These are phyloP conservation scores for Phytophthora rubi DNA, from an alignment of 352 stramenopile species.

Conservation along the genomic window DNA sequence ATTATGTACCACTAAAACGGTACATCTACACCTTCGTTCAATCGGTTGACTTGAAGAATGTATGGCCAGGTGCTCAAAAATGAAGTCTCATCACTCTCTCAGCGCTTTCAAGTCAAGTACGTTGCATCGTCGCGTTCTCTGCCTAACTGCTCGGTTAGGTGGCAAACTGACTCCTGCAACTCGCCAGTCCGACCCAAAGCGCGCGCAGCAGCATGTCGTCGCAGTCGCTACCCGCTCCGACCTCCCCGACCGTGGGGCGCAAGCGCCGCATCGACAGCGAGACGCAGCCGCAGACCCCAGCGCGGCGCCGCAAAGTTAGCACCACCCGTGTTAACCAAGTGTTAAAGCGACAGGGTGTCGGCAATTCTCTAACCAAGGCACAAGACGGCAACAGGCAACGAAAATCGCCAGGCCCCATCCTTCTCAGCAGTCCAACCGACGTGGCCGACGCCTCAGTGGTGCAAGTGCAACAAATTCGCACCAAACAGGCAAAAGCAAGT, in stretches of 20 bases:
- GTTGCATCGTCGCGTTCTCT: constrained; percentile 26
- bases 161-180: constrained; percentile 16
- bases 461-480: constrained; percentile 18
- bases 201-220: constrained; percentile 9
- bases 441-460: constrained; percentile 21
- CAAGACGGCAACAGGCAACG: not conserved
- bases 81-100: not conserved
- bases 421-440: constrained; percentile 35
- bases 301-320: constrained; percentile 8
- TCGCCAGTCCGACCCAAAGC: not conserved
- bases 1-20: not conserved
- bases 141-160: constrained; percentile 17
- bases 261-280: constrained; percentile 21
- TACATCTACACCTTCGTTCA: not conserved
- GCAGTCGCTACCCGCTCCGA: constrained; percentile 6
- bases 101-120: constrained; percentile 16
- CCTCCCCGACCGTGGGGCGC: not conserved
- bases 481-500: constrained; percentile 22
- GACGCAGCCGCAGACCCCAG: constrained; percentile 7
- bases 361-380: not conserved
- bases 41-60: constrained; percentile 32
- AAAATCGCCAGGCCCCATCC: not conserved
- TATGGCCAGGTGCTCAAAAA: constrained; percentile 29
- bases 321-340: constrained; percentile 8
- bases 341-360: constrained; percentile 2